A percentile compares a stretch with the other conserved stretches of the same genome.
Conservation (phyloP, 2,329 filamentous ascomycete genomes). For the Xylaria sp. region DNA sequence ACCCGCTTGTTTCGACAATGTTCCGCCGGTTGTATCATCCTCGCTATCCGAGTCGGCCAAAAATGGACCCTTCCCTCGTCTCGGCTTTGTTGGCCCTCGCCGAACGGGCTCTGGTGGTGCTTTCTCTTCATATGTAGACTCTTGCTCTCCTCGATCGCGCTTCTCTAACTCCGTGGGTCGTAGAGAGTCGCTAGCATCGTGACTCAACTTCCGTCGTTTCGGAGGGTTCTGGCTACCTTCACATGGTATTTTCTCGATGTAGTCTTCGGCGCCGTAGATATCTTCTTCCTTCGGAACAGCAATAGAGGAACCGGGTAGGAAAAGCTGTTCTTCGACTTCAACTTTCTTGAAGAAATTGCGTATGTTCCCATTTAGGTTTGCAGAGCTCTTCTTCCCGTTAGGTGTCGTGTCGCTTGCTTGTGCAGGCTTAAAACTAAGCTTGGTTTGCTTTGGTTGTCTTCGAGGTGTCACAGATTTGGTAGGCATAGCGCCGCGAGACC, state of each 20-base stretch:
- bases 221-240: constrained; percentile 44
- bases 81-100: constrained; percentile 32
- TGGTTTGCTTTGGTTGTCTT: constrained; percentile 42
- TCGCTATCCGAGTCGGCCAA: constrained; percentile 75
- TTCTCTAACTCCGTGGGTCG: constrained; percentile 7
- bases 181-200: constrained; percentile 32
- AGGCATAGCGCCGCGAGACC: constrained; percentile 35
- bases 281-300: constrained; percentile 43
- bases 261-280: constrained; percentile 49
- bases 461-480: constrained; percentile 42
- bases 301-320: constrained; percentile 53
- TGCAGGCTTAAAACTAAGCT: constrained; percentile 46
- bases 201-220: constrained; percentile 57
- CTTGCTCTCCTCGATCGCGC: constrained; percentile 4
- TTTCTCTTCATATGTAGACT: constrained; percentile 12
- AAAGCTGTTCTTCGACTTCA: constrained; percentile 68
- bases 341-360: constrained; percentile 80
- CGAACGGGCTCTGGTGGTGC: constrained; percentile 21
- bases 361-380: constrained; percentile 76
- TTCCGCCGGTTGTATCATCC: constrained; percentile 31
- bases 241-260: constrained; percentile 46
- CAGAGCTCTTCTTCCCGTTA: constrained; percentile 49
- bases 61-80: constrained; percentile 67
- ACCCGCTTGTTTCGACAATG: constrained; percentile 18
- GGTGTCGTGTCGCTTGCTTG: constrained; percentile 41